Conservation (phyloP, 2,329 filamentous ascomycete genomes). For the Aspergillus niger region DNA sequence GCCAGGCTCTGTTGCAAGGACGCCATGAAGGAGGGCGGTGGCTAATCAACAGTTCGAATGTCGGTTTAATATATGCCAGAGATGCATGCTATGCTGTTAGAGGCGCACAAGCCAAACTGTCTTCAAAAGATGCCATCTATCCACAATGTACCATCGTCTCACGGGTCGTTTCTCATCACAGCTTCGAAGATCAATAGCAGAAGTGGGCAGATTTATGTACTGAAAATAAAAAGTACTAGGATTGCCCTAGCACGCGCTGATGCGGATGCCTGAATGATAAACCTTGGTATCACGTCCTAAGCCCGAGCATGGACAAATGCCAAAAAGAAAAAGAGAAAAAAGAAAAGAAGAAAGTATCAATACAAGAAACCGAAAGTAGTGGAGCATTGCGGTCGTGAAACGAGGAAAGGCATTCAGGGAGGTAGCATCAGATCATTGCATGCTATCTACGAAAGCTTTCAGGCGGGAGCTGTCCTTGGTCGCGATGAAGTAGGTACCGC, state of each 20-base stretch:
- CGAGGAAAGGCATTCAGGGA: neutral
- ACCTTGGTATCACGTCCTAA: constrained; percentile 21
- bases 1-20: no score
- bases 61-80: no score
- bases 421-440: constrained; percentile 25
- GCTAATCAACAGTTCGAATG: no score
- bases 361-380: constrained; percentile 4
- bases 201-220: neutral
- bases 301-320: neutral
- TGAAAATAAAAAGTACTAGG: neutral
- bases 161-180: no score
- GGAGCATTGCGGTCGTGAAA: neutral
- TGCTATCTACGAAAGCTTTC: constrained; percentile 49
- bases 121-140: no score
- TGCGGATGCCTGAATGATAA: constrained; percentile 13
- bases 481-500: constrained; percentile 85
- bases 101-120: no score
- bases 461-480: constrained; percentile 67
- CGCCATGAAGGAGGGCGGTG: no score
- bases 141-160: no score
- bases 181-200: no score
- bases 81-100: no score
- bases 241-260: neutral
- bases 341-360: neutral
- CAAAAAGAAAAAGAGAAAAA: neutral